Base-by-base conservation (phyloP, 805 yeast genomes). In the Cyberlindnera mrakii region DNA sequence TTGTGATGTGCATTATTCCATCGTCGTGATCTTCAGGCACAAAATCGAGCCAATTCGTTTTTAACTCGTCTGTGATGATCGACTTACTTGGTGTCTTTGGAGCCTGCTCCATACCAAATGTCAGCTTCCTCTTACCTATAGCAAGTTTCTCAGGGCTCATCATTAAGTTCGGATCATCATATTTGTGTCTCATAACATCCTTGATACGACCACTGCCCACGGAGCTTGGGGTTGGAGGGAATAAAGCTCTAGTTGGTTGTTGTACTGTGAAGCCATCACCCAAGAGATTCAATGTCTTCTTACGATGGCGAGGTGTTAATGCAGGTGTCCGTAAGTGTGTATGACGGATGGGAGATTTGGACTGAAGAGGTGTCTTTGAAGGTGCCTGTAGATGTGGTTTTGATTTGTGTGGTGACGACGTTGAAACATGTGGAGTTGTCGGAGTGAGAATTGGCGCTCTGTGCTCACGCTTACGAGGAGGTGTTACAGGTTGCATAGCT, bases 21-120 rank as follows among this genome's bases (percentile, higher is more conserved):
- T 44, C 50, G 11, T 42, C 50, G 8, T 36, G 37, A 9, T 41
- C 44, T 10, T 43, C 46, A 7, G 47, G 47, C 3, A 37, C 45
- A 11, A 55, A 44, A 29, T 64, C 59, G 33, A 63, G 55, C 70
- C 71, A 67, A 35, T 62, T 51, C 20, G 49, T 44, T 4, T 65
- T 60, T 40, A 63, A 44, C 16, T 60, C 59, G 34, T 55, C 55
- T 5, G 66, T 57, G 9, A 66, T 62, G 3, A 67, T 37, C 35
- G 59, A 60, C 33, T 60, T 60, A 35, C 59, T 54, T 10, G 74
- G 74, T 0, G 74, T 68, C 0, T 16, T 30, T 19, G 44, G 37
- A 14, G 41, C 42, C 18, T 17, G 36, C 23, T 45, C 48, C 2
- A 42, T 41, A 15, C 38, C 49, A 19, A 48, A 48, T 10, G 35